A percentile compares a stretch with the other conserved stretches of the same genome.
Evolutionary conservation across 225 moss, liverwort and hornwort genomes (phyloP).

Genomic region (Asterella californica): DNA sequence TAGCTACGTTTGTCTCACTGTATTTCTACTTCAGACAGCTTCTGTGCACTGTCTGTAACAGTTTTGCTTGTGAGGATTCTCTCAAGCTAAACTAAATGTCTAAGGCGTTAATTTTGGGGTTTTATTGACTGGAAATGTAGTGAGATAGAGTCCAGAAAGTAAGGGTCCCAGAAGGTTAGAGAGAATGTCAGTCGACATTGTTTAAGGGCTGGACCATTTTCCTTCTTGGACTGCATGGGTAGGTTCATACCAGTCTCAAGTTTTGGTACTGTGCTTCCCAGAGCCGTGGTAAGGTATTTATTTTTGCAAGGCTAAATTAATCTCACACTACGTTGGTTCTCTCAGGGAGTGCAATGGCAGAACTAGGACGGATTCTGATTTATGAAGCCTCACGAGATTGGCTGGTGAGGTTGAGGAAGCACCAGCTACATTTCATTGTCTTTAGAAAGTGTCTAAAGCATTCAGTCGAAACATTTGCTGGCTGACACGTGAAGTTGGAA

Average conservation of each 20-base stretch:
- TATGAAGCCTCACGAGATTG: slow-evolving; percentile 98
- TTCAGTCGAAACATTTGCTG: not conserved
- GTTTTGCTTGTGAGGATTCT: too few species aligned
- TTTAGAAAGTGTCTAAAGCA: not conserved
- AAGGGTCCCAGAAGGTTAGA: too few species aligned
- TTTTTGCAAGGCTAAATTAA: not conserved
- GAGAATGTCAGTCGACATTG: not conserved
- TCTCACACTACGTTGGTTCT: not conserved
- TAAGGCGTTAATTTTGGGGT: not conserved
- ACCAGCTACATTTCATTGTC: not conserved
- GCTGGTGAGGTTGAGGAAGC: slow-evolving; percentile 53
- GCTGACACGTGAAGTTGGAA: not conserved
- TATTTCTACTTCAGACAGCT: not conserved
- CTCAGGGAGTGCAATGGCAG: slow-evolving; percentile 92
- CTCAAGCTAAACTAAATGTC: not conserved
- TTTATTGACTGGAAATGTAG: not conserved
- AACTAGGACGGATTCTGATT: slow-evolving; percentile 74
- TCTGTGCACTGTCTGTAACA: too few species aligned
- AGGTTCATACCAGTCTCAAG: not conserved
- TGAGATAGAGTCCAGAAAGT: too few species aligned
- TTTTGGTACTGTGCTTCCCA: not conserved
- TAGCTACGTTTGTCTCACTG: not conserved
- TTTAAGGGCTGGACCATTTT: not conserved
- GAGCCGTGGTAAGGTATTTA: not conserved
- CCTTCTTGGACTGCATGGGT: not conserved